These are phyloP conservation scores for Aureococcus anophagefferens DNA, from an alignment of 108 stramenopile species.

Conservation along the genomic window DNA sequence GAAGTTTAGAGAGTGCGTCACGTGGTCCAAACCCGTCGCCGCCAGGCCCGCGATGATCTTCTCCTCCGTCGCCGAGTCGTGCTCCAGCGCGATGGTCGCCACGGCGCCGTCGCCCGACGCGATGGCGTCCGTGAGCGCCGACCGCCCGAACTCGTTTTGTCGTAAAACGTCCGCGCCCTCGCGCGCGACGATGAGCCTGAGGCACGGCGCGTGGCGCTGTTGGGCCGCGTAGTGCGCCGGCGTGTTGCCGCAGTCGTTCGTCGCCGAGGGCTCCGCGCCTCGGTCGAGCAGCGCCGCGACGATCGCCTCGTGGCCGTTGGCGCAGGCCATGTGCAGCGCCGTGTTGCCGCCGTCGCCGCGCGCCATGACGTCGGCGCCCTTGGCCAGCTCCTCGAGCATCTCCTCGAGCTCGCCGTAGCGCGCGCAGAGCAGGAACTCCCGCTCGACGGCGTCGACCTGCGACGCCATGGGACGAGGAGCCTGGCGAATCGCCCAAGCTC, in stretches of 20 bases:
- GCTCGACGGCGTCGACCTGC: constrained; percentile 34
- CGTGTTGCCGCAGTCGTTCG: constrained; percentile 63
- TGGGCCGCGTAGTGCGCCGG: constrained; percentile 76
- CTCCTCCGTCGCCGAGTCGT: constrained; percentile 74
- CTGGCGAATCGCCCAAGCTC: neutral
- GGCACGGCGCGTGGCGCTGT: constrained; percentile 48
- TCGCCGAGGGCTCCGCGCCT: constrained; percentile 42
- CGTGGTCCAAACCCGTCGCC: constrained; percentile 15
- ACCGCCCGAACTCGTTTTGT: constrained; percentile 65
- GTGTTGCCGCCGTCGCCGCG: constrained; percentile 36
- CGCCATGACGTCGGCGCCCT: neutral
- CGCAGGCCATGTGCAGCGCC: constrained; percentile 67
- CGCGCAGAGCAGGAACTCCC: constrained; percentile 60
- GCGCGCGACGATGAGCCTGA: constrained; percentile 38
- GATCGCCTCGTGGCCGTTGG: constrained; percentile 54
- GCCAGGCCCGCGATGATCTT: constrained; percentile 46
- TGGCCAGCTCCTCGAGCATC: constrained; percentile 13
- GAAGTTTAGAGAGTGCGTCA: neutral
- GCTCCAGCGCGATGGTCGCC: constrained; percentile 61
- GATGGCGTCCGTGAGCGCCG: constrained; percentile 75
- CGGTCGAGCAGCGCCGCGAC: constrained; percentile 40
- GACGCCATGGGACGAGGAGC: neutral
- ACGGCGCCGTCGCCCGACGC: constrained; percentile 48
- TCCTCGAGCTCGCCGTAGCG: constrained; percentile 54
- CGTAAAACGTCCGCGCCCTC: constrained; percentile 54